phyloP scores from a whole-genome alignment of 2,329 filamentous ascomycete genomes.

The Phialophora verrucosa region DNA sequence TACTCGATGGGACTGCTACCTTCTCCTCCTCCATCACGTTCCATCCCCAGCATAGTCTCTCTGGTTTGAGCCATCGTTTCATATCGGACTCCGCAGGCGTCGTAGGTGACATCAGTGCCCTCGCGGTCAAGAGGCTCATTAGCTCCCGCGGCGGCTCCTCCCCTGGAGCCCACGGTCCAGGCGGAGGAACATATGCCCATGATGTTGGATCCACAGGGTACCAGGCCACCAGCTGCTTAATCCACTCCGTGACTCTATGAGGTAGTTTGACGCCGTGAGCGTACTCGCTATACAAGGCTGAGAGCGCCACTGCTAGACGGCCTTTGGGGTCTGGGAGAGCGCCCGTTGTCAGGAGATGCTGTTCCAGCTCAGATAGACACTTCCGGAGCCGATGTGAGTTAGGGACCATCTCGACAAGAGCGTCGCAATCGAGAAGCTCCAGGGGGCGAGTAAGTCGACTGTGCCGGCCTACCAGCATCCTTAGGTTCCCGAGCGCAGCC shows the following conservation, averaged over 20 bases:
- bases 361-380: conserved; percentile 26
- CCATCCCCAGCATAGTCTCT: conserved; percentile 51
- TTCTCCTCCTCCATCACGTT: conserved; percentile 49
- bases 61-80: conserved; percentile 35
- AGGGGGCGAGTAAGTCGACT: conserved; percentile 30
- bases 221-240: conserved; percentile 37
- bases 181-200: conserved; percentile 40
- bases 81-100: conserved; percentile 25
- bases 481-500: conserved; percentile 22
- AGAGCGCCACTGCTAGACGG: conserved; percentile 35
- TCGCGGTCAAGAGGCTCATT: conserved; percentile 33
- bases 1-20: conserved; percentile 30
- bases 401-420: conserved; percentile 35
- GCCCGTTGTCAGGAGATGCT: conserved; percentile 8
- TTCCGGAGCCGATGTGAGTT: conserved; percentile 17
- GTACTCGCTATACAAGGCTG: conserved; percentile 35
- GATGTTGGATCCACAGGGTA: conserved; percentile 43
- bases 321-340: conserved; percentile 23
- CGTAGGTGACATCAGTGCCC: conserved; percentile 24
- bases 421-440: conserved; percentile 33
- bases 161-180: conserved; percentile 35
- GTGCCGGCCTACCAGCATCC: conserved; percentile 23
- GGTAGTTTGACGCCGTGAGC: conserved; percentile 40
- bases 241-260: conserved; percentile 47
- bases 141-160: conserved; percentile 36